Evolutionary conservation across 1,284 basidiomycete species (phyloP), one percentile per base, ranked within the genome.

Genomic region (Sporisorium reilianum): DNA sequence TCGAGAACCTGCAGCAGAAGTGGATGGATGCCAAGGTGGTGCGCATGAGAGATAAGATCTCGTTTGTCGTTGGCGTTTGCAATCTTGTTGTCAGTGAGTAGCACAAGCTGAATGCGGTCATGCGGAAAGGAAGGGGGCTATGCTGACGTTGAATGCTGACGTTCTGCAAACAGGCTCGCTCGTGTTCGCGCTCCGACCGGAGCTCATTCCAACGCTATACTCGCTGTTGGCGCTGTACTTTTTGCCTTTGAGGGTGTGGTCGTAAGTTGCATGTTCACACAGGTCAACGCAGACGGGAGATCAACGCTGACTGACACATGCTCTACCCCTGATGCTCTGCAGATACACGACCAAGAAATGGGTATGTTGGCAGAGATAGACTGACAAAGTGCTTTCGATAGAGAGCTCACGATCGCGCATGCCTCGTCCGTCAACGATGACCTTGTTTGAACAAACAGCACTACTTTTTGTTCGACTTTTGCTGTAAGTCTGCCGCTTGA

Each of bases 1-100:
- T 94, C 87, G 88, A 91, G 28, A 87, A 87, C 0, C 86, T 97
- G 14, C 87, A 90, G 28, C 87, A 89, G 12, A 90, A 91, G 42
- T 89, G 95, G 95, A 90, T 93, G 77, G 94, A 93, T 30, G 91
- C 93, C 1, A 95, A 95, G 83, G 92, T 94, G 38, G 91, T 97
- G 32, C 89, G 94, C 28, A 41, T 78, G n/a, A 57, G 70, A 20
- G 74, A 80, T 53, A 77, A 78, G 64, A 25, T 92, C 66, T 92
- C 92, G 0, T 97, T 97, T 87, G 93, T 96, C 86, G 89, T 93
- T 73, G 93, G 93, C 28, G 95, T 97, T 41, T 92, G 63, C 45
- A 75, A 75, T 26, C 51, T 75, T 18, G 73, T 75, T 34, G 59
- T 71, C 44, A 71, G 38, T 41, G 38, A 41, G 38, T 41, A 41